Evolutionary conservation across 2,329 filamentous ascomycete genomes (phyloP).

Genomic region (Beauveria asiatica): DNA sequence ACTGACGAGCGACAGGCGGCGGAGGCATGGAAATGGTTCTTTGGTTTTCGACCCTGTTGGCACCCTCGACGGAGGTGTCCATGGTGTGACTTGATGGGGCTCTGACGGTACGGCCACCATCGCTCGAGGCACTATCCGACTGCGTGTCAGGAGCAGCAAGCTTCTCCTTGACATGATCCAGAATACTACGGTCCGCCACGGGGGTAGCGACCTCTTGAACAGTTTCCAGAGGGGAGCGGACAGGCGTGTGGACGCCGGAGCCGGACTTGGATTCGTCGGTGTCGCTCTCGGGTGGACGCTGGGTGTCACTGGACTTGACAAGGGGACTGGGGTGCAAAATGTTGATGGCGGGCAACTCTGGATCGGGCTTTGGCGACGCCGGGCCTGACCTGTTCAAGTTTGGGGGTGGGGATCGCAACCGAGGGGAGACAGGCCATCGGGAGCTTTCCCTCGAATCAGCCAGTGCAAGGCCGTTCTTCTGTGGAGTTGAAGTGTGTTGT

Average conservation of each 20-base stretch:
- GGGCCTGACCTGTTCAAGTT: constrained; percentile 37
- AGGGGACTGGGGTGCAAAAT: constrained; percentile 43
- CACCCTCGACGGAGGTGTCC: constrained; percentile 61
- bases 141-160: constrained; percentile 33
- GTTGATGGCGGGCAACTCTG: constrained; percentile 43
- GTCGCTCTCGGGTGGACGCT: constrained; percentile 40
- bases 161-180: constrained; percentile 46
- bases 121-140: constrained; percentile 30
- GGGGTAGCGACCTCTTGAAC: constrained; percentile 73
- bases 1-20: constrained; percentile 53
- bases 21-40: constrained; percentile 42
- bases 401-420: constrained; percentile 69
- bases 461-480: constrained; percentile 45
- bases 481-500: constrained; percentile 54
- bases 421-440: constrained; percentile 70
- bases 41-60: constrained; percentile 33
- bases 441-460: constrained; percentile 48
- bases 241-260: constrained; percentile 51
- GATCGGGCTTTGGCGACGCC: constrained; percentile 39
- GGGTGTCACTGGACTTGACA: constrained; percentile 34
- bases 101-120: constrained; percentile 34
- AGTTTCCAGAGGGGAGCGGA: constrained; percentile 66
- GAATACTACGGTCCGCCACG: constrained; percentile 27
- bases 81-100: constrained; percentile 38
- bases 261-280: constrained; percentile 39